Percentiles rank a stretch among this genome's conserved stretches.
These are phyloP conservation scores for Solanum virginianum DNA, from an alignment of 257 asterid genomes.

Conservation along the genomic window DNA sequence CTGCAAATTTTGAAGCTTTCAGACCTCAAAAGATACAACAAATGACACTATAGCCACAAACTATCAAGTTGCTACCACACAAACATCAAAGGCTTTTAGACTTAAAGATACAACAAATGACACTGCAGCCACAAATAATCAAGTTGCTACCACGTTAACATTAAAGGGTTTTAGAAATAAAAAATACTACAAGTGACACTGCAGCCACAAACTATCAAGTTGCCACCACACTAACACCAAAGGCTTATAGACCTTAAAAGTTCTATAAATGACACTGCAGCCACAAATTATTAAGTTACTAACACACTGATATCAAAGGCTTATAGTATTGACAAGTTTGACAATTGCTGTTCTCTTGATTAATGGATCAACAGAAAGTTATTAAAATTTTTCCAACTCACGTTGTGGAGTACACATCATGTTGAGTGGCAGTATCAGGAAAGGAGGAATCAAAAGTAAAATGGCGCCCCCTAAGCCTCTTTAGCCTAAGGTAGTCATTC, in stretches of 20 bases:
- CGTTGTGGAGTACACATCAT: slow-evolving; percentile 49
- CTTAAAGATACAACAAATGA: background rate
- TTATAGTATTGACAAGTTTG: background rate
- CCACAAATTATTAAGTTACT: background rate
- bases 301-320: background rate
- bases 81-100: background rate
- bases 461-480: slow-evolving; percentile 52
- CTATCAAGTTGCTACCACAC: background rate
- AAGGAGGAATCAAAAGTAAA: slow-evolving; percentile 55
- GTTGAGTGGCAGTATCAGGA: slow-evolving; percentile 44
- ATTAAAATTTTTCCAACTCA: slow-evolving; percentile 11
- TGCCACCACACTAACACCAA: background rate
- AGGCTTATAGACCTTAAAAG: background rate
- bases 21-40: background rate
- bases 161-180: background rate
- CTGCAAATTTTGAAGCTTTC: background rate
- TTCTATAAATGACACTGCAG: background rate
- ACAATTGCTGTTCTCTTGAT: background rate
- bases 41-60: background rate
- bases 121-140: background rate
- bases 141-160: background rate
- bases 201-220: background rate
- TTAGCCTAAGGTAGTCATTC: slow-evolving; percentile 47
- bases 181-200: background rate
- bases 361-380: background rate